phyloP scores from a whole-genome alignment of 129 eudicot species.

The Smallanthus sonchifolius region DNA sequence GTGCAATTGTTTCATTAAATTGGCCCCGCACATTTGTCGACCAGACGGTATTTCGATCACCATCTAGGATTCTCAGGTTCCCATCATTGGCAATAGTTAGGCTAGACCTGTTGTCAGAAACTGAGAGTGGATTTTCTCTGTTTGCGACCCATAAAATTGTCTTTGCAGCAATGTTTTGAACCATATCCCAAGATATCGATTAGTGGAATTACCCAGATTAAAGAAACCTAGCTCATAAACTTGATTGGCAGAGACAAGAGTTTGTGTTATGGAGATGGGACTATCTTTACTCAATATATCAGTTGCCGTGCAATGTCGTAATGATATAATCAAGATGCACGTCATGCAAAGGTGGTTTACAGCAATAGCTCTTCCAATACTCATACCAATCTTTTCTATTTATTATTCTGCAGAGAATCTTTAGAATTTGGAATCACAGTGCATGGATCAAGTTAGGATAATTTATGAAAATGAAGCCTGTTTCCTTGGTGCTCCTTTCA shows the following conservation, averaged over 20 bases:
- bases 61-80: slow-evolving; percentile 32
- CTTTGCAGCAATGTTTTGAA: slow-evolving; percentile 2
- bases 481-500: neutral
- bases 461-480: neutral
- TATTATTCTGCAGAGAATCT: no score
- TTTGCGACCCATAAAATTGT: slow-evolving; percentile 29
- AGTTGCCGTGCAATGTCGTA: neutral
- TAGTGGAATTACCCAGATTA: slow-evolving; percentile 20
- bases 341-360: neutral
- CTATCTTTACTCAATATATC: slow-evolving; percentile 16
- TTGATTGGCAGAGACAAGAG: slow-evolving; percentile 35
- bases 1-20: slow-evolving; percentile 17
- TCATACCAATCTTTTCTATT: neutral
- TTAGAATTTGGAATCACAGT: neutral
- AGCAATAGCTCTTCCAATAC: neutral
- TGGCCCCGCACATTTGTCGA: slow-evolving; percentile 29
- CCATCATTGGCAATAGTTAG: slow-evolving; percentile 27
- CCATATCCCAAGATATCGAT: slow-evolving; percentile 33
- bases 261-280: slow-evolving; percentile 7
- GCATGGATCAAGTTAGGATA: neutral
- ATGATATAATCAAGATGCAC: slow-evolving; percentile 8
- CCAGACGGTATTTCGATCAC: slow-evolving; percentile 19
- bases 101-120: slow-evolving; percentile 6
- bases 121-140: slow-evolving; percentile 26
- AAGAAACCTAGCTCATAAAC: slow-evolving; percentile 34